phyloP scores from a whole-genome alignment of 306 rosid species.

The Ammopiptanthus mongolicus region DNA sequence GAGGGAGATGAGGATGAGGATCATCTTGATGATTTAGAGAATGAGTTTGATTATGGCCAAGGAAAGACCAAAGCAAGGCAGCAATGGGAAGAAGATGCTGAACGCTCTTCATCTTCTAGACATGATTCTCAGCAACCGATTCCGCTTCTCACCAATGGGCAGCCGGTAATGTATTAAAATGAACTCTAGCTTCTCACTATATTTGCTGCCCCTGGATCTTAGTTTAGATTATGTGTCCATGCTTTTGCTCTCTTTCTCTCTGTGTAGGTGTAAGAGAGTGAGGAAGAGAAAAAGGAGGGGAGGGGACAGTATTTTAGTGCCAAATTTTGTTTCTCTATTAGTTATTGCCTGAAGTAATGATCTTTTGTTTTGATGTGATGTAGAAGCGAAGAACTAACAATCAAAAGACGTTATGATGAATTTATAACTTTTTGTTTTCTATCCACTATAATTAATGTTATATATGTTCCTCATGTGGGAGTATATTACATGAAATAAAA shows the following conservation, averaged over 20 bases:
- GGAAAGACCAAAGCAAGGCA: conserved; percentile 52
- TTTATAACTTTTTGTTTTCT: background rate
- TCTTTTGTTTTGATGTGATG: background rate
- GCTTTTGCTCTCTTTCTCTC: background rate
- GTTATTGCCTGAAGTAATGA: background rate
- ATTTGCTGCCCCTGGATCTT: background rate
- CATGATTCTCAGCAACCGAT: conserved; percentile 80
- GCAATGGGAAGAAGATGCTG: conserved; percentile 78
- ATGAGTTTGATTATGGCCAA: conserved; percentile 62
- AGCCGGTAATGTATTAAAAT: conserved; percentile 42
- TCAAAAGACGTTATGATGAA: background rate
- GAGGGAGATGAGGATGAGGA: conserved; percentile 97
- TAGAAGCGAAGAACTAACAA: background rate
- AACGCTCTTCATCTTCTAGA: conserved; percentile 75
- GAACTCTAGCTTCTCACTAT: background rate
- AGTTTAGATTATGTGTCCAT: background rate
- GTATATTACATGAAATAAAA: background rate
- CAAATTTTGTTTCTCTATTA: background rate
- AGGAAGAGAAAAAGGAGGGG: background rate
- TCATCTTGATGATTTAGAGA: conserved; percentile 80
- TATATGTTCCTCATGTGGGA: background rate
- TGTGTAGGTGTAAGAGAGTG: background rate
- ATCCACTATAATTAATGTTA: background rate
- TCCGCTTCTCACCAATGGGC: conserved; percentile 85
- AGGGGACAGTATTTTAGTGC: background rate